Base-by-base conservation (phyloP, 192 early-diverging fungal genomes). In the Mortierella hygrophila region DNA sequence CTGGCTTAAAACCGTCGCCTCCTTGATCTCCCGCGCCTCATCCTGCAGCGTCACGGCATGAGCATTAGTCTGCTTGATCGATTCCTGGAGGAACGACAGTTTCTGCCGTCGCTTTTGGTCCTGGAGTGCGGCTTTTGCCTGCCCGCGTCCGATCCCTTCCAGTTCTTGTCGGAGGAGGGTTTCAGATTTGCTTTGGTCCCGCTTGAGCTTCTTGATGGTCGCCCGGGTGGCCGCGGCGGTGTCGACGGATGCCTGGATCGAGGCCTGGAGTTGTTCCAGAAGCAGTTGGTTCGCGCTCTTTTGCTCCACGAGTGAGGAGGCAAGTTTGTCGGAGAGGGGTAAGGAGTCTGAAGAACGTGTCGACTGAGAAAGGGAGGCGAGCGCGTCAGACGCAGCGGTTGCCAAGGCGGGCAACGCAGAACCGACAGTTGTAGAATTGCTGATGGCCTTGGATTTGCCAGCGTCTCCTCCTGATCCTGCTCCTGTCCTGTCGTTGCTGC, bases 101-200 rank as follows among this genome's bases (percentile, higher is more conserved):
- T 86, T 86, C 68, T 86, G 84, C 46, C 79, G 75, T 18, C 84
- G 74, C 49, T 86, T 86, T 65, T 86, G 84, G 74, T 86, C 84
- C 79, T 86, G 84, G n/a, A 81, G 37, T 38, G 77, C 23, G 8
- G 76, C 71, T 52, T 86, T 86, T 46, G 84, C 78, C 23, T 86
- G 84, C 2, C 78, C 84, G 11, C 79, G 79, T 26, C 84, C 84
- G n/a, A 86, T 86, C 0, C 84, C 84, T 55, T 86, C 84, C 3
- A 86, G 65, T 16, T 86, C 84, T 68, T 86, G 84, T 26, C 78
- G 52, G 46, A 86, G 16, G 11, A 75, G 69, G 0, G 84, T 60
- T 75, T 86, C 84, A 1, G 75, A 16, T 41, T 86, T 86, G 21
- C 49, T 49, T 40, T 86, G 84, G 63, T 86, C 84, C 7, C 84